Conservation (phyloP, 805 yeast genomes). For the Sugiyamaella lignohabitans region DNA sequence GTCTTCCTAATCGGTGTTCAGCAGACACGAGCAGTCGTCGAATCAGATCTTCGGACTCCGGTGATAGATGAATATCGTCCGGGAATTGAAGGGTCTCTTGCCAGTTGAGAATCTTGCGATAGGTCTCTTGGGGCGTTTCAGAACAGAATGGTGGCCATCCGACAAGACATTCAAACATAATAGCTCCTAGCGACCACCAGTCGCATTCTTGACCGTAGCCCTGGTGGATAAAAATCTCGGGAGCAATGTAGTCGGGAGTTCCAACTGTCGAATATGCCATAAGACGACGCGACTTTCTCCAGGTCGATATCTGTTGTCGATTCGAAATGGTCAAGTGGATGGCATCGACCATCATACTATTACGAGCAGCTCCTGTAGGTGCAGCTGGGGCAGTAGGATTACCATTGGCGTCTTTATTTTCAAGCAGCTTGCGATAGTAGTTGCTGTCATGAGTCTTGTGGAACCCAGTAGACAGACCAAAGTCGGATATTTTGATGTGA, state of each 20-base stretch:
- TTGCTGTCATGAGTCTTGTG: constrained; percentile 66
- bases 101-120: constrained; percentile 80
- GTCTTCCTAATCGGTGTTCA: constrained; percentile 73
- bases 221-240: constrained; percentile 90
- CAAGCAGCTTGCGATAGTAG: constrained; percentile 82
- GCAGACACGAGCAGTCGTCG: constrained; percentile 63
- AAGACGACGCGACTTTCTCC: constrained; percentile 85
- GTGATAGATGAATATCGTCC: constrained; percentile 53
- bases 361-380: constrained; percentile 39
- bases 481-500: constrained; percentile 63
- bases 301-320: constrained; percentile 90
- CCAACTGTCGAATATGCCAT: constrained; percentile 98
- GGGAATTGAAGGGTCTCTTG: constrained; percentile 79
- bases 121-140: constrained; percentile 84
- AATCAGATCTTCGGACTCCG: constrained; percentile 68
- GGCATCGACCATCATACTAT: constrained; percentile 78
- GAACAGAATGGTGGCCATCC: constrained; percentile 99
- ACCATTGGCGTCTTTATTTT: constrained; percentile 14
- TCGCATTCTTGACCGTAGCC: constrained; percentile 89
- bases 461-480: constrained; percentile 80
- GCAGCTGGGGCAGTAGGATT: constrained; percentile 11
- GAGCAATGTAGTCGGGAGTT: constrained; percentile 95
- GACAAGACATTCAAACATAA: constrained; percentile 83
- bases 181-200: constrained; percentile 96
- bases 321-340: constrained; percentile 93